Base-by-base conservation (phyloP, 345 rosid species). In the Jatropha curcas region DNA sequence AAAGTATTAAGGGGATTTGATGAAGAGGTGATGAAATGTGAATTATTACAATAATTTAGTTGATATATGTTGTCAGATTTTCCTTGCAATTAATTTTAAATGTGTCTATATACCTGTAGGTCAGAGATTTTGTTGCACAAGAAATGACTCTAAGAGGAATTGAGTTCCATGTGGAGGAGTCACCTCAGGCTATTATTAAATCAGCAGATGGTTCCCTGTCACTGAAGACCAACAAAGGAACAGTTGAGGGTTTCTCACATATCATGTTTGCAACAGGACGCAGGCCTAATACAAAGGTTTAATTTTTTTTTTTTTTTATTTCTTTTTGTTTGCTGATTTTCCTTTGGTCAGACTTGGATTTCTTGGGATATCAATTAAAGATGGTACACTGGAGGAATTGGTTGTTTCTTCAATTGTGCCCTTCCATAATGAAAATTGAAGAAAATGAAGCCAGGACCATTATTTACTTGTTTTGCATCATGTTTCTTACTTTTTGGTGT, bases 221-320 rank as follows among this genome's bases (percentile, higher is more conserved):
- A 60, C 84, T 94, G 78, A 94, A 88, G 79, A 94, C 97, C 61
- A 89, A 66, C 84, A 90, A 85, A 82, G 98, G 97, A 81, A 90
- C 95, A 37, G 53, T 86, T 65, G 92, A 89, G 17, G 97, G 97
- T 34, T 90, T 92, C 82, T 94, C 98, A 2, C 98, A 94, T 79
- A 61, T 94, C 30, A 94, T 94, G 97, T 94, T 94, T 87, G 98
- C 98, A 58, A 94, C 97, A 57, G 98, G 98, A 70, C 95, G 98
- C 41, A 84, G 84, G 79, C 90, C 98, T 27, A 92, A 88, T 64
- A 94, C 97, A 12, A 90, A 88, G 98, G 98, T 94, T 83, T 64
- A 76, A 4, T 48, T 4, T 56, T 60, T 9, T 39, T 69, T 74
- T 9, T 41, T 13, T 8, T 10, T 41, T 41, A 7, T 58, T 71